Base-by-base conservation (phyloP, 352 stramenopile genomes). In the Halophytophthora polymorphica region DNA sequence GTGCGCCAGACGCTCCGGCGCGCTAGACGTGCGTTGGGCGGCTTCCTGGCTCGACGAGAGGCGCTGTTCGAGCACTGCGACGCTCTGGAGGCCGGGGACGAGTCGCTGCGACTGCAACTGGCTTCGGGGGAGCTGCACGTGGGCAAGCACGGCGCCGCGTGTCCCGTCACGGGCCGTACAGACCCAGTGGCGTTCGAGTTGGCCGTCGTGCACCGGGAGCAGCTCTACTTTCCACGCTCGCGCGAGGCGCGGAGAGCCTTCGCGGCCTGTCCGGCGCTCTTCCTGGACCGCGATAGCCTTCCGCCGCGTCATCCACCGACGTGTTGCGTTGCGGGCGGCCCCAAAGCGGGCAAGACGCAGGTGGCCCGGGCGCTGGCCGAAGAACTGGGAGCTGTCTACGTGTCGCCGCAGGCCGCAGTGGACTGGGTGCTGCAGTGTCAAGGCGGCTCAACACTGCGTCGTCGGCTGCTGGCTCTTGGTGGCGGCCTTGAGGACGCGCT, bases 341-440 rank as follows among this genome's bases (percentile, higher is more conserved):
- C 76, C 8, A 22, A 58, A 17, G 45, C 56, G 23, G 69, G 64
- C 22, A 81, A 72, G 22, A 78, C 71, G 6, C 54, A 45, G 2
- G 60, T 84, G 6, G 61, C 70, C 4, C 54, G 51, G 2, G 34
- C 58, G 12, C 47, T 86, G 10, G 56, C 68, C 5, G 46, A 40
- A 2, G 38, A 46, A 1, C 65, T 70, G n/a, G 60, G 61, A 12
- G 22, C 77, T n/a, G 44, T 68, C 13, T 78, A 81, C 44, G 73
- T 88, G 25, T 86, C 73, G 2, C 75, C 77, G 7, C 42, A 50
- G 22, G 59, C 21, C 11, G 71, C 80, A 6, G 48, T 86, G 22
- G 60, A 75, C 7, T 90, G 80, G 80, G 69, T 79, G 3, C 15
- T 69, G 6, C 73, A 85, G 38, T 86, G 77, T 40, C 70, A 83